Base-by-base conservation (phyloP, 2,329 filamentous ascomycete genomes). In the Epichloe scottii region DNA sequence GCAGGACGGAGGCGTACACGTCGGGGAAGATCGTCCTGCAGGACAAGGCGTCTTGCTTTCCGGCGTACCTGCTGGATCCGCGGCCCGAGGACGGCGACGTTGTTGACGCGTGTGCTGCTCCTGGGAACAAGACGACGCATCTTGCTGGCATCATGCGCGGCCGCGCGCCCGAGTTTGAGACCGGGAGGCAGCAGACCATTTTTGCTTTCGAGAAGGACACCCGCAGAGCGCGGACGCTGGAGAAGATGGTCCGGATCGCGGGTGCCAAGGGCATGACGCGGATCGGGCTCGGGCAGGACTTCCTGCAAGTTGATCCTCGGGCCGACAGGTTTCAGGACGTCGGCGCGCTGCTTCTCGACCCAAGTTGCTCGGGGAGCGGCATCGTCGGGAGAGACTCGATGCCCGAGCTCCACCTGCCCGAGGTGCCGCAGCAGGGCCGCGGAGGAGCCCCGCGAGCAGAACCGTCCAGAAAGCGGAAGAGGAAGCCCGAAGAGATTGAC, bases 111-210 rank as follows among this genome's bases (percentile, higher is more conserved):
- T 97, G 91, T 64, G 88, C 93, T 0, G 93, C 93, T 0, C 93
- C 93, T 1, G 93, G 93, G 5, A 98, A 98, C 67, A 98, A 98
- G 69, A 97, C 93, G 1, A 97, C 91, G 7, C 93, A 97, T 65
- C 70, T 95, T 45, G 89, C 90, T 0, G 85, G 89, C 2, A 79
- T 96, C 4, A 62, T 93, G 46, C 71, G 65, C 49, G 69, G 66
- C 46, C 69, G 68, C 49, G 63, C 63, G 3, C 65, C 66, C 0
- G 70, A 68, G 40, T 65, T 63, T 53, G 63, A 62, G 19, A 65
- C 59, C 30, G 26, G 26, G 33, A 56, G 53, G 17, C 54, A 58
- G 33, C 66, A 68, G 45, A 63, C 57, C 1, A 83, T 98, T 23
- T 82, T 82, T 57, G 89, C 89, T 0, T 93, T 89, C 60, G 89